These are phyloP conservation scores for Lenzites betulinus DNA, from an alignment of 768 basidiomycete genomes.

Conservation along the genomic window DNA sequence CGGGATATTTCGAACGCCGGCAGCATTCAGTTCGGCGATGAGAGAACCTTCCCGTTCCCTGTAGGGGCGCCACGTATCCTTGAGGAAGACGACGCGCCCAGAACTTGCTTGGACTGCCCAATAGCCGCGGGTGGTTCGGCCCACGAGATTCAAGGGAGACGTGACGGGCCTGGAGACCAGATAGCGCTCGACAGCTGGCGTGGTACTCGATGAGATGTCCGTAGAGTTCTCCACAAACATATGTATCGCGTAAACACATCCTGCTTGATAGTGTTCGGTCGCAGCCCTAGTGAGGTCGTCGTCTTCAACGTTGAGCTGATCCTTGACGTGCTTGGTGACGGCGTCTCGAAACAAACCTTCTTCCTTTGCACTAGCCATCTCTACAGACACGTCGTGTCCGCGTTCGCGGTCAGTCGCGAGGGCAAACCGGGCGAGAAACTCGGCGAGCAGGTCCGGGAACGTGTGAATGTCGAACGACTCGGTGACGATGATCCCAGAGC, in stretches of 20 bases:
- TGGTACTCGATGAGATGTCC: background rate
- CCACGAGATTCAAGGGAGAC: background rate
- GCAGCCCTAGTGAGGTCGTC: background rate
- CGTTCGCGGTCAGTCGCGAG: background rate
- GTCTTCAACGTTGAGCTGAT: background rate
- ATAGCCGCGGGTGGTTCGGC: slow-evolving; percentile 5
- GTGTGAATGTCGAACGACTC: slow-evolving; percentile 2
- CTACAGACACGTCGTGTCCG: background rate
- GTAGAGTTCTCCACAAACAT: background rate
- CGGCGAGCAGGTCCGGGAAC: background rate
- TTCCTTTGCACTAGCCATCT: background rate
- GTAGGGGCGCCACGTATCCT: slow-evolving; percentile 10
- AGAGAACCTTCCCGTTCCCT: background rate
- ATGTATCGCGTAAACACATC: background rate
- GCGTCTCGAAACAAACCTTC: background rate
- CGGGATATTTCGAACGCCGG: slow-evolving; percentile 2
- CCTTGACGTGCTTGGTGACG: background rate
- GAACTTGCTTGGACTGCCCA: slow-evolving; percentile 7
- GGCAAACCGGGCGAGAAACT: slow-evolving; percentile 3
- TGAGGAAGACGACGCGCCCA: background rate
- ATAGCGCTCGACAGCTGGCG: background rate
- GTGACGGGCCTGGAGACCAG: slow-evolving; percentile 13
- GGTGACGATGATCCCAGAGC: background rate
- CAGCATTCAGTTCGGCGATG: background rate
- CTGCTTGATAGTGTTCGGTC: slow-evolving; percentile 1